Evolutionary conservation across 2,329 filamentous ascomycete species (phyloP), one percentile per base, ranked within the genome.

Genomic region (Coniella vitis): DNA sequence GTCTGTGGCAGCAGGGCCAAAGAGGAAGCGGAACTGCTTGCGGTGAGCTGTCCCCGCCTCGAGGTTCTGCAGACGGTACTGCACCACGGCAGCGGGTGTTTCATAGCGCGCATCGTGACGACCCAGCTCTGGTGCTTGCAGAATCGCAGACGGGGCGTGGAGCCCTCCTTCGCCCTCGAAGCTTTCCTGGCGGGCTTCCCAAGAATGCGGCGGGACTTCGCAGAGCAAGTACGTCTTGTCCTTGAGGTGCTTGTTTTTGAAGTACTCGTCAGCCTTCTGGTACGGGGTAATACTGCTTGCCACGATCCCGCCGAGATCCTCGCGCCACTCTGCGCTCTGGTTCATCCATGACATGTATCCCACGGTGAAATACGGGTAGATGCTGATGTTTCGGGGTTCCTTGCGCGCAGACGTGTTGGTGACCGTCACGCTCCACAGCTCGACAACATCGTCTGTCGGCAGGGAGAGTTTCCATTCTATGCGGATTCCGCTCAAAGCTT

Each of bases 281-380:
- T 80, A 79, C 0, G 76, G 76, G 1, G 75, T 78, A 52, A 77
- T 70, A 57, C 71, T 71, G 60, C 65, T 76, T 20, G 66, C 74
- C 10, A 80, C 67, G 12, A 80, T 65, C 20, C 72, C 76, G 19
- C 65, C 64, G 17, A 78, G 64, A 9, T 75, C 70, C 5, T 63
- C 48, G 19, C 70, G 67, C 65, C 73, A 79, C 54, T 75, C 71
- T 32, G 71, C 75, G 29, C 73, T 74, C 58, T 78, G 76, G 58
- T 78, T 79, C 76, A 79, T 80, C 76, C 76, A 79, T 13, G 76
- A 79, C 74, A 78, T 78, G 62, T 76, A 78, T n/a, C 76, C 76
- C 46, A 79, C 69, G 32, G 74, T 71, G 61, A 79, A 80, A 56
- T 78, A 78, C 0, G 76, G 75, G 51, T 76, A 78, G 25, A 79